Evolutionary conservation across 192 early-diverging fungal species (phyloP).

Genomic region (Linnemannia hyalina): DNA sequence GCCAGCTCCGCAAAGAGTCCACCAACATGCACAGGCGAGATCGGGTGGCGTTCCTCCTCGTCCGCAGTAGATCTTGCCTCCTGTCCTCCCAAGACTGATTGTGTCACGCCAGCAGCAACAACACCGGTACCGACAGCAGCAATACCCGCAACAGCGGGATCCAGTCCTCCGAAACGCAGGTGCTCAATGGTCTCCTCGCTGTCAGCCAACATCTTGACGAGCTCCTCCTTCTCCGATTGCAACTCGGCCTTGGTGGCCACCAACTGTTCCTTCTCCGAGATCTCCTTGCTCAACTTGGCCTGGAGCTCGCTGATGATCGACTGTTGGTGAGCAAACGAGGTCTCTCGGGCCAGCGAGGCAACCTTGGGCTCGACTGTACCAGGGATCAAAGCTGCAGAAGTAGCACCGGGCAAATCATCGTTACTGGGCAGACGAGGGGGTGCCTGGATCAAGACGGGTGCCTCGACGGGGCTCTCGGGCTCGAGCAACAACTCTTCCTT

Average conservation of each 20-base stretch:
- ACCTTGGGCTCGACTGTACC: slow-evolving; percentile 26
- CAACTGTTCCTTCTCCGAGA: slow-evolving; percentile 57
- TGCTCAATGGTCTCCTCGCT: slow-evolving; percentile 69
- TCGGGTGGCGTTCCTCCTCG: not conserved
- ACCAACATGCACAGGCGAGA: slow-evolving; percentile 18
- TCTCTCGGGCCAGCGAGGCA: slow-evolving; percentile 49
- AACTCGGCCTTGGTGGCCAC: slow-evolving; percentile 47
- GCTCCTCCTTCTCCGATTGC: slow-evolving; percentile 60
- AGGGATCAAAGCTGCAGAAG: not conserved
- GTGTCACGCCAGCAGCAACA: not conserved
- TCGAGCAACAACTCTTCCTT: slow-evolving; percentile 11
- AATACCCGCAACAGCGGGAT: not conserved
- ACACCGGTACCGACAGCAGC: not conserved
- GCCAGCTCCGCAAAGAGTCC: slow-evolving; percentile 55
- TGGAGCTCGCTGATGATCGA: slow-evolving; percentile 68
- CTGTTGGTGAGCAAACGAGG: slow-evolving; percentile 61
- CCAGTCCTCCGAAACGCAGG: slow-evolving; percentile 46
- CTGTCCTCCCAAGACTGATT: not conserved
- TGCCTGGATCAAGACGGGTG: slow-evolving; percentile 47
- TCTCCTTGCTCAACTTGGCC: slow-evolving; percentile 65
- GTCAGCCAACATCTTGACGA: slow-evolving; percentile 66
- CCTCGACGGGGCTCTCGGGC: slow-evolving; percentile 22
- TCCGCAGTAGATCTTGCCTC: not conserved
- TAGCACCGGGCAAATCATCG: slow-evolving; percentile 11
- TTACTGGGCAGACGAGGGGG: slow-evolving; percentile 20